Base-by-base conservation (phyloP, 2,329 filamentous ascomycete genomes). In the Delphinella strobiligena region DNA sequence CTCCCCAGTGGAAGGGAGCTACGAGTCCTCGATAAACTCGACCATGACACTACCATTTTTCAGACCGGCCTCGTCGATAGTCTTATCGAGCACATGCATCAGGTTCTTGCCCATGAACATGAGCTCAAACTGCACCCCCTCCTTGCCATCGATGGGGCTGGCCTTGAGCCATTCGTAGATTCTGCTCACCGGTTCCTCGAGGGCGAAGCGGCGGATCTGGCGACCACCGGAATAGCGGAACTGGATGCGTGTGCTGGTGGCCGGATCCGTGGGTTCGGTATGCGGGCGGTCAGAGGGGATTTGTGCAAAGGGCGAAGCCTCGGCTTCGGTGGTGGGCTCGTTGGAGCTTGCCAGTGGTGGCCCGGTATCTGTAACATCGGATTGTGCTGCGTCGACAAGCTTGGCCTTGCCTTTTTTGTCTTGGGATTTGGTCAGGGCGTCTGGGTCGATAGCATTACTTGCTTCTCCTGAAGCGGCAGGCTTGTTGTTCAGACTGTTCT, bases 111-210 rank as follows among this genome's bases (percentile, higher is more conserved):
- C 85, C 76, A 93, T 82, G 46, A 75, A 75, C 59, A 91, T 87
- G 48, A 98, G 71, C 59, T 96, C 89, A 61, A 98, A 98, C 45
- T 76, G 73, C 10, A 81, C 61, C 0, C 81, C 84, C 19, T 75
- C 73, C 60, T 86, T 89, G 51, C 82, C 86, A 49, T 88, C 81
- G 36, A 93, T 61, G 2, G 87, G 84, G 44, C 82, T 78, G 1
- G 88, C 81, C 65, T 96, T 98, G 48, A 98, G 76, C 86, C 88
- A 98, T 64, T 98, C 91, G 60, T 89, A 98, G 34, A 98, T 78
- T 10, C 84, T 76, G 40, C 77, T 73, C 10, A 98, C 87, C 1
- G 74, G 68, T 42, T 98, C 91, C 11, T 74, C 61, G 3, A 88
- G 61, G 8, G 69, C 67, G 61, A 98, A 98, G n/a, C 85, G 76